Base-by-base conservation (phyloP, 2,329 filamentous ascomycete genomes). In the Blumeriella jaapii region DNA sequence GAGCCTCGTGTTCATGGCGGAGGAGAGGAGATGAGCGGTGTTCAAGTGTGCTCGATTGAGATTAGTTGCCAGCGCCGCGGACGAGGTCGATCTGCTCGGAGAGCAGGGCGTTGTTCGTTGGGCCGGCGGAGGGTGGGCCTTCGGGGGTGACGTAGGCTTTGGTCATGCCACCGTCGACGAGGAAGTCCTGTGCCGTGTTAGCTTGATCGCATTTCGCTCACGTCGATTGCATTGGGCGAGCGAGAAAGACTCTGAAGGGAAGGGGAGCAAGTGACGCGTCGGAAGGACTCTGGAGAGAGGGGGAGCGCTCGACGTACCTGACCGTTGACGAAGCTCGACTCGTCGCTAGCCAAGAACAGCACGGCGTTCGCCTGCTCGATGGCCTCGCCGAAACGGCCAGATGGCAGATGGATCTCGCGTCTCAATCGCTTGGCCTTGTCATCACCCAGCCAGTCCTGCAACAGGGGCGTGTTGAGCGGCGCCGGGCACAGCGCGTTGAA, bases 121-220 rank as follows among this genome's bases (percentile, higher is more conserved):
- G 77, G 4, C 68, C 66, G 8, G 62, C 48, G 0, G 63, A 48
- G 6, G 73, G 55, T 10, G 69, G 63, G 3, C 76, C 76, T 59
- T 79, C 74, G 2, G 76, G 63, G 1, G 76, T 81, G 17, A 81
- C 75, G 59, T 95, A 96, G 28, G 86, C 83, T 69, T 82, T 94
- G 53, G 78, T 89, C 83, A 98, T 84, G 41, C 89, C 89, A 39
- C 91, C 91, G 53, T 98, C 91, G 16, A 96, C 86, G 4, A 93
- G 80, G 63, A 96, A 93, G 57, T 96, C 91, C 40, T 76, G 30
- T n/a, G 11, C n/a, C 13, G 11, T 28, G 14, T 46, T 36, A 50
- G 31, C 25, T 29, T 23, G 12, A 23, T 9, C 22, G 3, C 6
- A 5, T 12, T 23, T 34, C 6, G 15, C 6, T 29, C 20, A 14